Percentiles rank a stretch among this genome's conserved stretches.
phyloP scores from a whole-genome alignment of 1,284 basidiomycete species.

The Papiliotrema laurentii region DNA sequence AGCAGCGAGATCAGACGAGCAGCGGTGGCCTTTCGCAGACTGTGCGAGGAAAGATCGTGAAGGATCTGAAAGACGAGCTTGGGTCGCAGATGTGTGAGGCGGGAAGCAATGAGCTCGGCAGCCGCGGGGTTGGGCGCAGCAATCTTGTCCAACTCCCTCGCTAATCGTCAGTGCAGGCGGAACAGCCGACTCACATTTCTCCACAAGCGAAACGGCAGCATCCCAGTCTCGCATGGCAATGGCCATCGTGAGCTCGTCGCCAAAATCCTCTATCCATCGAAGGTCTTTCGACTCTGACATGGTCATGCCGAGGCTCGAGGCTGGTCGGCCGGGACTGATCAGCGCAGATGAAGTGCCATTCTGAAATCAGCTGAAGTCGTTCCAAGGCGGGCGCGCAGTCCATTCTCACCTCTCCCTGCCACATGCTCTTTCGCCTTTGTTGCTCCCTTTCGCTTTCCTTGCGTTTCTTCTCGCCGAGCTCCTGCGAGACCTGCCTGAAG shows the following conservation, averaged over 20 bases:
- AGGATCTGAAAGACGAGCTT: constrained; percentile 70
- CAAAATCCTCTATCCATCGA: constrained; percentile 82
- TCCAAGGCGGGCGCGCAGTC: constrained; percentile 5
- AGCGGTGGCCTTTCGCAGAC: constrained; percentile 71
- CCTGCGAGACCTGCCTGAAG: constrained; percentile 88
- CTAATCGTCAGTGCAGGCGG: constrained; percentile 42
- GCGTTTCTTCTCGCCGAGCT: constrained; percentile 75
- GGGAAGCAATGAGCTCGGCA: constrained; percentile 45
- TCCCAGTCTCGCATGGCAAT: constrained; percentile 88
- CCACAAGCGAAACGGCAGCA: constrained; percentile 73
- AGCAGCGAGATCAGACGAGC: constrained; percentile 69
- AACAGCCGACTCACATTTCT: constrained; percentile 59
- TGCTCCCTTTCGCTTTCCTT: constrained; percentile 91
- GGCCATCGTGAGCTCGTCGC: constrained; percentile 84
- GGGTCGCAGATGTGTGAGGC: constrained; percentile 64
- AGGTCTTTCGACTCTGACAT: constrained; percentile 63
- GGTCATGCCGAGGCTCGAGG: constrained; percentile 59
- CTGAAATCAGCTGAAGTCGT: constrained; percentile 4
- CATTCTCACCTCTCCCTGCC: constrained; percentile 59
- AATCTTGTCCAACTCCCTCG: constrained; percentile 60
- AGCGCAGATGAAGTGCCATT: constrained; percentile 20
- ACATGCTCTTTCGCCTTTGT: constrained; percentile 75
- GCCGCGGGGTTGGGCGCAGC: constrained; percentile 49
- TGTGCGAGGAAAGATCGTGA: constrained; percentile 65
- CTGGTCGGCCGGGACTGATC: constrained; percentile 62